Conservation (phyloP, 768 basidiomycete species). For the Pulveroboletus ravenelii region DNA sequence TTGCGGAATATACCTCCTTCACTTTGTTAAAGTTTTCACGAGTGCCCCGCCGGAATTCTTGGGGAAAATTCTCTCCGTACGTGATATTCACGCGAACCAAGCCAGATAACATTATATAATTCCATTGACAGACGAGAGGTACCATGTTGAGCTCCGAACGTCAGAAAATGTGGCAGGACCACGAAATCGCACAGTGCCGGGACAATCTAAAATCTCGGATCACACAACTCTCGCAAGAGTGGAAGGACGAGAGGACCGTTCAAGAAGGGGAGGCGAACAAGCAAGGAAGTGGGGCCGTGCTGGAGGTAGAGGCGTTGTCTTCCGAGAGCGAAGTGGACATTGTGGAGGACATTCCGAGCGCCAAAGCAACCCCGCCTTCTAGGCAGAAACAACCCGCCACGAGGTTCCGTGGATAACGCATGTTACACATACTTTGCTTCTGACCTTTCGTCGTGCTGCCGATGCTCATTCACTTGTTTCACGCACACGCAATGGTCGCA, state of each 20-base stretch:
- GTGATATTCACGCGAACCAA: neutral
- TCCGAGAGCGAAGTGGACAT: slow-evolving; percentile 41
- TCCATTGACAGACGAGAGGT: slow-evolving; percentile 27
- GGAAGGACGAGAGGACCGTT: slow-evolving; percentile 43
- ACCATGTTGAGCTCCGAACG: slow-evolving; percentile 35
- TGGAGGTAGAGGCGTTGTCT: slow-evolving; percentile 18
- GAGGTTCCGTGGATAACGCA: slow-evolving; percentile 28
- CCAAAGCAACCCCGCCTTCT: slow-evolving; percentile 8
- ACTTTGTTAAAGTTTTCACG: slow-evolving; percentile 80
- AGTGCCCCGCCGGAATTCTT: slow-evolving; percentile 50
- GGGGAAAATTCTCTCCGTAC: slow-evolving; percentile 40
- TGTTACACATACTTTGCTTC: slow-evolving; percentile 3
- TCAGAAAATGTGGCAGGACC: slow-evolving; percentile 49
- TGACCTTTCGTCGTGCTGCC: slow-evolving; percentile 1
- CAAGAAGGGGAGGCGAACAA: slow-evolving; percentile 33
- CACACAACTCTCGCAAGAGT: slow-evolving; percentile 45
- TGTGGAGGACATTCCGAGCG: slow-evolving; percentile 27
- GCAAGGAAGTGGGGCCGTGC: slow-evolving; percentile 17
- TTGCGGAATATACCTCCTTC: slow-evolving; percentile 89
- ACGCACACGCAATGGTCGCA: neutral
- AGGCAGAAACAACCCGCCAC: slow-evolving; percentile 13
- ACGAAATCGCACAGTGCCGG: slow-evolving; percentile 43
- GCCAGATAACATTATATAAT: neutral
- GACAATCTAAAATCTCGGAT: slow-evolving; percentile 42
- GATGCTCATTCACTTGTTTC: slow-evolving; percentile 4